Conservation (phyloP, 345 rosid genomes). For the Boechera divaricarpa region DNA sequence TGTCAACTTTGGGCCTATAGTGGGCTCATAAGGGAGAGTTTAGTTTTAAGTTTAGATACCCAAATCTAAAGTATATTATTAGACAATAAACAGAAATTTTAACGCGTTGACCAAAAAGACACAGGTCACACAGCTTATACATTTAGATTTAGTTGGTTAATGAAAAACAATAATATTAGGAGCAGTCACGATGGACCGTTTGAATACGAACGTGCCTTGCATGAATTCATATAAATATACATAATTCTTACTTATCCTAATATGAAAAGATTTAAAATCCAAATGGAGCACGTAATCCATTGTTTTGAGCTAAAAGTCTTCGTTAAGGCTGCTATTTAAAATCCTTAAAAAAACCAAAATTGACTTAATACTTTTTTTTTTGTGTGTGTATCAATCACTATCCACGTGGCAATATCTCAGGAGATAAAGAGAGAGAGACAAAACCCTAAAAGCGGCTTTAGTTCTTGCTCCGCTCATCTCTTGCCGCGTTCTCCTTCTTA, state of each 20-base stretch:
- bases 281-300: conserved; percentile 5
- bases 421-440: not conserved
- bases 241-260: not conserved
- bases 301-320: conserved; percentile 5
- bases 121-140: not conserved
- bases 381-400: not conserved
- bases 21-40: not conserved
- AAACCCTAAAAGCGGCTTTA: conserved; percentile 35
- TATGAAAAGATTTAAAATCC: not conserved
- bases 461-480: not conserved
- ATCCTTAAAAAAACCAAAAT: not conserved
- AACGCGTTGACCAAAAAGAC: not conserved
- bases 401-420: conserved; percentile 42
- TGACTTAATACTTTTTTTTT: not conserved
- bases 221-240: conserved; percentile 11
- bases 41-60: not conserved
- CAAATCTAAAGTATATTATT: not conserved
- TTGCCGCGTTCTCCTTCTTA: conserved; percentile 30
- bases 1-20: not conserved
- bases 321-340: not conserved
- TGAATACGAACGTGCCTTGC: conserved; percentile 31
- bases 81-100: not conserved
- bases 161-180: not conserved
- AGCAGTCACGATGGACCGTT: conserved; percentile 30
- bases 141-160: not conserved